Evolutionary conservation across 371 early-diverging fungal species (phyloP).

Genomic region (Gilbertella persicaria): DNA sequence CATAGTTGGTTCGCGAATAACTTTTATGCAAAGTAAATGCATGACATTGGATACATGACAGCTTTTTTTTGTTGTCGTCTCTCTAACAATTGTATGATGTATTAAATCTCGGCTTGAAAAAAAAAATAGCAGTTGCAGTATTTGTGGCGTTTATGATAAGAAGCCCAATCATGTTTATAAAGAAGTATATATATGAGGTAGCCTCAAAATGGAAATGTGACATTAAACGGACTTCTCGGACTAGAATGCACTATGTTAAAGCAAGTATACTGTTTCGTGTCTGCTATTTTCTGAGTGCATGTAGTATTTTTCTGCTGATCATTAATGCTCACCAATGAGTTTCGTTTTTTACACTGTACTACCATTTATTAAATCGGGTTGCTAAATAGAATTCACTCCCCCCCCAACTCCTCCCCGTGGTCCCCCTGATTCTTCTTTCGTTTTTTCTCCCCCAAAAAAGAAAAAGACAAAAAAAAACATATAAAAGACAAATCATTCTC

Average conservation of each 20-base stretch:
- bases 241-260: background rate
- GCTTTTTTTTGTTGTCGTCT: no score
- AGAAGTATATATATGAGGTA: background rate
- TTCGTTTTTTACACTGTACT: background rate
- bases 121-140: no score
- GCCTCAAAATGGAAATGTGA: background rate
- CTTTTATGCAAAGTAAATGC: no score
- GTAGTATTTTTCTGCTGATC: constrained; percentile 17
- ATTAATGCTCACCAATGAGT: constrained; percentile 6
- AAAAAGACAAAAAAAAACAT: constrained; percentile 9
- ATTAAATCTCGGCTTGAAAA: no score
- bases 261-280: background rate
- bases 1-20: no score
- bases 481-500: background rate
- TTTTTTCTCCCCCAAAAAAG: background rate
- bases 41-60: no score
- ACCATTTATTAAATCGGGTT: background rate
- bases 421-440: background rate
- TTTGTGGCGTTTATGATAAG: background rate
- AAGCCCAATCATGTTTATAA: background rate
- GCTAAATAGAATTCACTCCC: background rate
- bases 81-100: no score
- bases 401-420: background rate
- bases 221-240: background rate
- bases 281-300: background rate